Base-by-base conservation (phyloP, 2,329 filamentous ascomycete species). In the Ascochyta lentis region DNA sequence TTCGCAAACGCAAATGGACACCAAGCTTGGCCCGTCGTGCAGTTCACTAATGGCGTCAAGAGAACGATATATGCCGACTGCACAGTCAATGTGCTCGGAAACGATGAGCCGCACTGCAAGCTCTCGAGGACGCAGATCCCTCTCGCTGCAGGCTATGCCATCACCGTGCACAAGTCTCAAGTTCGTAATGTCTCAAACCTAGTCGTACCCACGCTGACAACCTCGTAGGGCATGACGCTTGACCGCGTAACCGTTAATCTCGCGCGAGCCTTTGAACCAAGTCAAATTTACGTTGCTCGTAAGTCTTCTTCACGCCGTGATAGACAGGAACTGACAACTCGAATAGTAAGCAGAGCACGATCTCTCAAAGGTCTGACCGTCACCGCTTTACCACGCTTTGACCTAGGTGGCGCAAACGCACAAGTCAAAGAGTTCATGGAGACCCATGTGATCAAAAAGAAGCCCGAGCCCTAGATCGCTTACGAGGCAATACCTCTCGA, bases 251-350 rank as follows among this genome's bases (percentile, higher is more conserved):
- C 81, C 2, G 83, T 89, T 1, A 73, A 88, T 63, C 66, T 89
- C 5, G 66, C 69, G 0, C 68, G 70, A 5, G 78, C 78, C 0
- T 89, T 87, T 61, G 83, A 83, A 54, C 75, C 80, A 26, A 84
- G 85, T 0, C 85, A 88, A 71, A 80, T 82, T 0, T 89, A 89
- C 53, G 86, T 89, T 7, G 85, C 84, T n/a, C 61, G 70, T 73
- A 61, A 61, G 69, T 64, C 33, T 35, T 16, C 33, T 13, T 49
- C 23, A 12, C 19, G 13, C n/a, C 7, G 2, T 7, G 7, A 2
- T 10, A 24, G 24, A 37, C 15, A n/a, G 2, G 6, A 22, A 37
- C 46, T 65, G 39, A 68, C 12, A 0, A 9, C 13, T 6, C 12
- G 12, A 8, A 24, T n/a, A 72, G 75, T 88, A 15, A 85, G 82